These are phyloP conservation scores for Bimuria novae-zelandiae DNA, from an alignment of 2,329 filamentous ascomycete species.

Conservation along the genomic window DNA sequence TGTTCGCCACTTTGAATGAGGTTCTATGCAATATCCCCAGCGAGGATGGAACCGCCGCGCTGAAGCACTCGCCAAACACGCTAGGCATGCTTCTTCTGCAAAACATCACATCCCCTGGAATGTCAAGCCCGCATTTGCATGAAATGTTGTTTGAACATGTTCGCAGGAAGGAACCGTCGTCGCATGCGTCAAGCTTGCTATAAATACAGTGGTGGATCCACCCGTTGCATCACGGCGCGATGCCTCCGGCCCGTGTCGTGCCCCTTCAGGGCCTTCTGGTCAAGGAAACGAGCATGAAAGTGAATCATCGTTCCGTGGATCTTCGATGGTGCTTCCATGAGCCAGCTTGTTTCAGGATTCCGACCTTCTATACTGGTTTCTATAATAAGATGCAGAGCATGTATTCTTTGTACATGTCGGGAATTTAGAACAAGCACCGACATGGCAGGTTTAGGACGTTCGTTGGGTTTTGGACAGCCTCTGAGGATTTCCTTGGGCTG, in stretches of 20 bases:
- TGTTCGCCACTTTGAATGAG: not conserved
- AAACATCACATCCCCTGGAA: conserved; percentile 9
- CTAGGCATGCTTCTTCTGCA: conserved; percentile 5
- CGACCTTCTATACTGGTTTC: not conserved
- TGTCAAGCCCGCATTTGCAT: conserved; percentile 14
- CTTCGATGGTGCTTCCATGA: conserved; percentile 2
- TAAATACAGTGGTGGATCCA: conserved; percentile 7
- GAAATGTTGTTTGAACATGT: conserved; percentile 33
- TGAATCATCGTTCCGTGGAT: not conserved
- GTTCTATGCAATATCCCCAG: not conserved
- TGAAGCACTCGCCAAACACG: conserved; percentile 14
- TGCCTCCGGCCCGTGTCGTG: not conserved
- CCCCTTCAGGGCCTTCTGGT: conserved; percentile 5
- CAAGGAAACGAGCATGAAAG: not conserved
- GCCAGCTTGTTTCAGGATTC: not conserved
- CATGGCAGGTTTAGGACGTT: not conserved
- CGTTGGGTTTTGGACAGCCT: not conserved
- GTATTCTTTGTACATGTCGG: not conserved
- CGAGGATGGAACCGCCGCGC: not conserved
- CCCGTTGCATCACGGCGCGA: conserved; percentile 6
- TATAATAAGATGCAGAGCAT: not conserved
- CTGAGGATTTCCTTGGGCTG: not conserved
- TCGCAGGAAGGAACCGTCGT: conserved; percentile 25
- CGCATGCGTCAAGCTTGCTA: conserved; percentile 13
- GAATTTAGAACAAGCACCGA: not conserved